phyloP scores from a whole-genome alignment of 2,329 filamentous ascomycete genomes.

The Botrytis paeoniae region DNA sequence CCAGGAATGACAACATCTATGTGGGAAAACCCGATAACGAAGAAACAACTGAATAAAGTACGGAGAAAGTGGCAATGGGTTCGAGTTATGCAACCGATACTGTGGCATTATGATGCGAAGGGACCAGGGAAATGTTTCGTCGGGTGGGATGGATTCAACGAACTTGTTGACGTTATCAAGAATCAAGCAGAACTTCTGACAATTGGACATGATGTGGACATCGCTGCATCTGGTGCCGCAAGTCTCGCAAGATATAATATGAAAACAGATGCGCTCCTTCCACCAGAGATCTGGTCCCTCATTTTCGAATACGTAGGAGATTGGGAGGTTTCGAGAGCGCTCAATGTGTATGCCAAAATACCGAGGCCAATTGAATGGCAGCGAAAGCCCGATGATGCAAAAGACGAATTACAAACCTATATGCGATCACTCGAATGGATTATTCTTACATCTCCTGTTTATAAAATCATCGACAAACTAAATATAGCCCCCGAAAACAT shows the following conservation, averaged over 20 bases:
- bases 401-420: slow-evolving; percentile 66
- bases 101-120: slow-evolving; percentile 72
- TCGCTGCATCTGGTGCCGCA: slow-evolving; percentile 37
- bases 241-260: slow-evolving; percentile 46
- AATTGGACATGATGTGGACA: slow-evolving; percentile 64
- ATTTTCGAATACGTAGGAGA: slow-evolving; percentile 82
- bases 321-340: slow-evolving; percentile 82
- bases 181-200: slow-evolving; percentile 75
- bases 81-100: slow-evolving; percentile 72
- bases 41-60: slow-evolving; percentile 81
- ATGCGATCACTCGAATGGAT: slow-evolving; percentile 82
- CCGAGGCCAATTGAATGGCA: slow-evolving; percentile 70
- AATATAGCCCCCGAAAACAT: slow-evolving; percentile 68
- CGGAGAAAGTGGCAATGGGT: slow-evolving; percentile 85
- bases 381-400: slow-evolving; percentile 56
- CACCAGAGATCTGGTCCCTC: slow-evolving; percentile 85
- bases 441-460: slow-evolving; percentile 68
- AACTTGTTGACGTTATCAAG: slow-evolving; percentile 70
- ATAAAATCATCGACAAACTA: slow-evolving; percentile 71
- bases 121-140: slow-evolving; percentile 52
- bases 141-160: slow-evolving; percentile 63
- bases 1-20: slow-evolving; percentile 86
- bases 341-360: slow-evolving; percentile 77
- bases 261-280: slow-evolving; percentile 51
- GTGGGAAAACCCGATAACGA: slow-evolving; percentile 88